Percentiles rank a stretch among this genome's conserved stretches.
These are phyloP conservation scores for Lentinus brumalis DNA, from an alignment of 768 basidiomycete species.

Conservation along the genomic window DNA sequence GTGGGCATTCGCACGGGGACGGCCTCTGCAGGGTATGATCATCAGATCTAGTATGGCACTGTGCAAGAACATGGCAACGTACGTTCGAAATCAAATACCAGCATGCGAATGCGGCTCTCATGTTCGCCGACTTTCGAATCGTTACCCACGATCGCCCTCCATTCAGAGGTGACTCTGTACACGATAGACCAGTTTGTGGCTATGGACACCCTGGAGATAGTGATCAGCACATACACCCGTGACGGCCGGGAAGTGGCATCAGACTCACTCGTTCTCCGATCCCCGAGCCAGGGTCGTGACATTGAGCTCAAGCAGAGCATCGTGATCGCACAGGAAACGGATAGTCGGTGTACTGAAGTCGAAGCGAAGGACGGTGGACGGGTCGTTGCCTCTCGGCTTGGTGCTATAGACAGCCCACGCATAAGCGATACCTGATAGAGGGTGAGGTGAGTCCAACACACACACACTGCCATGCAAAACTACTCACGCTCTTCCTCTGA, in stretches of 20 bases:
- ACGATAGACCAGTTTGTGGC: conserved; percentile 1
- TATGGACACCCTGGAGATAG: not conserved
- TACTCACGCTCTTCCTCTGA: conserved; percentile 4
- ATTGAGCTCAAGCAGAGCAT: conserved; percentile 29
- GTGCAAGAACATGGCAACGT: not conserved
- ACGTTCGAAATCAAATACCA: conserved; percentile 22
- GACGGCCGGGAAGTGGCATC: not conserved
- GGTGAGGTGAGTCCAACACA: no score
- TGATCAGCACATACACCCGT: no score
- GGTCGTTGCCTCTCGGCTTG: conserved; percentile 8
- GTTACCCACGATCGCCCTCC: conserved; percentile 22
- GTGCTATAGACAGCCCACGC: conserved; percentile 21
- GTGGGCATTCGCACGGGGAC: not conserved
- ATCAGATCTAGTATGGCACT: not conserved
- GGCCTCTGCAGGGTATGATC: not conserved
- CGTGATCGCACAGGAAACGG: conserved; percentile 36
- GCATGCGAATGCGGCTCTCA: conserved; percentile 23
- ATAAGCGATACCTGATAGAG: conserved; percentile 17
- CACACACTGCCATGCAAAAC: not conserved
- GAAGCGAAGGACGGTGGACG: conserved; percentile 10
- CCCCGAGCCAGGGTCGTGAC: conserved; percentile 10
- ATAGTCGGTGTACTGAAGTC: conserved; percentile 27
- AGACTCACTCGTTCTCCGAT: not conserved
- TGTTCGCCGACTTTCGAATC: conserved; percentile 25
- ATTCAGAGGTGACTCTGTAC: conserved; percentile 28